Percentiles rank a stretch among this genome's conserved stretches.
phyloP scores from a whole-genome alignment of 1,284 basidiomycete genomes.

The Rhizoctonia solani region DNA sequence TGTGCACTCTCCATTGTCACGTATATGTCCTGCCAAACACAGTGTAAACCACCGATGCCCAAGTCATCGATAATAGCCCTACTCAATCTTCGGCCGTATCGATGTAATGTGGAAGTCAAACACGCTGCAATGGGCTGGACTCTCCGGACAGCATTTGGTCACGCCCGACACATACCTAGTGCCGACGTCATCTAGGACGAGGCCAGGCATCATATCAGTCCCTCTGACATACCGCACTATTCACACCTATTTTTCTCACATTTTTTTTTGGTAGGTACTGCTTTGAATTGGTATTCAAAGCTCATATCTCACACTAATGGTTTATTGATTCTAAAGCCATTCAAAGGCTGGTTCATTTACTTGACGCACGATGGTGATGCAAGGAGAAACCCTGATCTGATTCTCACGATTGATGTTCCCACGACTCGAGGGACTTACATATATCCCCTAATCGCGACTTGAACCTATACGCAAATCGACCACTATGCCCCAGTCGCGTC shows the following conservation, averaged over 20 bases:
- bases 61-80: too few relatives aligned
- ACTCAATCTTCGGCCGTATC: too few relatives aligned
- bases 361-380: neutral
- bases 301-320: neutral
- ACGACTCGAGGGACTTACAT: neutral
- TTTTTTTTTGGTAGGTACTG: neutral
- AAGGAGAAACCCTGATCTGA: neutral
- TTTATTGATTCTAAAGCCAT: neutral
- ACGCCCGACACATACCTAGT: neutral
- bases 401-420: neutral
- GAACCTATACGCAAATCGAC: neutral
- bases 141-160: neutral
- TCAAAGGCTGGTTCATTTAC: neutral
- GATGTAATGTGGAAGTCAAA: neutral
- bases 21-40: too few relatives aligned
- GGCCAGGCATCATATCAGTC: too few relatives aligned
- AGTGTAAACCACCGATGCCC: too few relatives aligned
- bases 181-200: neutral
- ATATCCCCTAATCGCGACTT: neutral
- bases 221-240: neutral
- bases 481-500: neutral
- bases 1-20: too few relatives aligned
- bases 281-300: neutral
- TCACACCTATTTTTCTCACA: neutral
- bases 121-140: neutral